Percentiles rank a stretch among this genome's conserved stretches.
phyloP scores from a whole-genome alignment of 1,284 basidiomycete species.

The Ustilago shanxiensis region DNA sequence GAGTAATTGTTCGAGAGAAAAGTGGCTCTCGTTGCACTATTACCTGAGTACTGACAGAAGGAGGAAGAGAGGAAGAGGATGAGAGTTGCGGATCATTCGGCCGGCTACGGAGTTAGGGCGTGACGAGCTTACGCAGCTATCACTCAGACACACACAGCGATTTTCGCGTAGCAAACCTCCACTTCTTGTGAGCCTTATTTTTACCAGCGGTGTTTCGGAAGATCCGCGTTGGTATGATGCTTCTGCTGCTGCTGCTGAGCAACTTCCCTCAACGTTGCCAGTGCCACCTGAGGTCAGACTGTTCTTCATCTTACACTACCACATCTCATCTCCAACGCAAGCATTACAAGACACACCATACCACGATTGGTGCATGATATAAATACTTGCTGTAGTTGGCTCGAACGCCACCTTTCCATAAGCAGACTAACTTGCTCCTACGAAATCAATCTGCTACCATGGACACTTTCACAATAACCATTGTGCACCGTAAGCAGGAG shows the following conservation, averaged over 20 bases:
- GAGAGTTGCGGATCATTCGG: slow-evolving; percentile 1
- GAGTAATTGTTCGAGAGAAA: no score
- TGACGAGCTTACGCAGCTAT: slow-evolving; percentile 4
- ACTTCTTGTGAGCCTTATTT: not conserved
- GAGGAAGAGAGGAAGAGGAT: no score
- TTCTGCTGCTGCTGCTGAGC: not conserved
- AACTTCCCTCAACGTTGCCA: not conserved
- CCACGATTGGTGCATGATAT: not conserved
- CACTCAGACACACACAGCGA: not conserved
- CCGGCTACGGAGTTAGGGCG: not conserved
- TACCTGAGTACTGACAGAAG: no score
- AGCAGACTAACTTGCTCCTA: not conserved
- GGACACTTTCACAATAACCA: slow-evolving; percentile 16
- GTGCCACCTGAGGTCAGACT: not conserved
- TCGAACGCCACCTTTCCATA: not conserved
- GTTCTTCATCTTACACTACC: not conserved
- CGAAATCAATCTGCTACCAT: slow-evolving; percentile 10
- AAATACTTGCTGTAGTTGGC: not conserved
- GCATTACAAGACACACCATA: not conserved
- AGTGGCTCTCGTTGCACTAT: no score
- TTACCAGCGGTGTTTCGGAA: not conserved
- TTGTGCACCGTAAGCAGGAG: slow-evolving; percentile 37
- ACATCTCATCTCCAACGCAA: not conserved
- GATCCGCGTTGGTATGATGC: not conserved
- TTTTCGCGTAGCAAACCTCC: slow-evolving; percentile 9